Percentiles rank a stretch among this genome's conserved stretches.
Evolutionary conservation across 73 alveolate species (phyloP).

Genomic region (Stentor roeselii): DNA sequence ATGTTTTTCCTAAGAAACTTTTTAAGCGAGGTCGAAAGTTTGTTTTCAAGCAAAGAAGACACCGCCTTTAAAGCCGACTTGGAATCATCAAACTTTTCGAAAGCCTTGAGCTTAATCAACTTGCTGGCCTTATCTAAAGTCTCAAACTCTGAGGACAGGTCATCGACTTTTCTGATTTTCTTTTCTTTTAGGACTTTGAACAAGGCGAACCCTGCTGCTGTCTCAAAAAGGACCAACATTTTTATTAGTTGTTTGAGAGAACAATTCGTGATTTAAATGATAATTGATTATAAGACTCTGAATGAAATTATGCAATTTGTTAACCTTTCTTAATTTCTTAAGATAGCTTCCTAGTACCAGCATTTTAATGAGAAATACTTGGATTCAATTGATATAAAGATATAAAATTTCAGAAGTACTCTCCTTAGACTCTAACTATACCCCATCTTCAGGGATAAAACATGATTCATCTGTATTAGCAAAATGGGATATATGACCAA

Average conservation of each 20-base stretch:
- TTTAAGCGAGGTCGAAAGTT: slow-evolving; percentile 86
- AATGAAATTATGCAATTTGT: no score
- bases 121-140: slow-evolving; percentile 69
- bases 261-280: no score
- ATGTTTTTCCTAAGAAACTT: slow-evolving; percentile 90
- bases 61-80: slow-evolving; percentile 95
- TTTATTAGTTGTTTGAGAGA: slow-evolving; percentile 37
- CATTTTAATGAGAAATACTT: no score
- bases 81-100: slow-evolving; percentile 95
- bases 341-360: no score
- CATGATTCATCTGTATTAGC: no score
- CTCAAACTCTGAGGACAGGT: slow-evolving; percentile 71
- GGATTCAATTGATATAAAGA: no score
- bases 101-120: slow-evolving; percentile 87
- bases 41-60: slow-evolving; percentile 42
- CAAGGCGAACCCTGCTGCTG: slow-evolving; percentile 90
- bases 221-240: slow-evolving; percentile 89
- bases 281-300: no score
- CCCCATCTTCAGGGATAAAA: no score
- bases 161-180: slow-evolving; percentile 80
- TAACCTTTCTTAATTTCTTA: no score
- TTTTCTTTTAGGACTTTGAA: slow-evolving; percentile 78
- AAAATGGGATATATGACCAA: no score
- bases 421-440: no score
- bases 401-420: no score